Percentiles rank a stretch among this genome's conserved stretches.
Conservation (phyloP, 2,329 filamentous ascomycete species). For the Teratosphaeria nubilosa region DNA sequence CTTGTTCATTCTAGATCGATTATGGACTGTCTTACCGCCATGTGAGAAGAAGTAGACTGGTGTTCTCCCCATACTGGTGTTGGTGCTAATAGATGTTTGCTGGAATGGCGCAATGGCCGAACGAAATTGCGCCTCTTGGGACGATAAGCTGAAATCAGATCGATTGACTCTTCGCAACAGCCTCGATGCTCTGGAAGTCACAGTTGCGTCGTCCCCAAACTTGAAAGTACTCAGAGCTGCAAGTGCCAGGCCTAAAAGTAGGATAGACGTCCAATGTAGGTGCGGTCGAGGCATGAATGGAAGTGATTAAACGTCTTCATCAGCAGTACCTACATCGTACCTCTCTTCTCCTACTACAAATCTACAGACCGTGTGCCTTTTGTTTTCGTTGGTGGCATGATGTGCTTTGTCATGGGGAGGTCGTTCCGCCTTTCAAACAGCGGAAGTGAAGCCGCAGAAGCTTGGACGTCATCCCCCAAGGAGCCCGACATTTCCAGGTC, state of each 20-base stretch:
- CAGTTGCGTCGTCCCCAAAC: background rate
- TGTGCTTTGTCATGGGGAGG: background rate
- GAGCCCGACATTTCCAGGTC: too few species aligned
- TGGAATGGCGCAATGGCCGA: background rate
- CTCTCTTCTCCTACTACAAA: background rate
- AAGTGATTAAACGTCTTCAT: background rate
- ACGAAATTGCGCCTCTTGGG: background rate
- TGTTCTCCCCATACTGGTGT: slow-evolving; percentile 21
- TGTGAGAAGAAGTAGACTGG: slow-evolving; percentile 44
- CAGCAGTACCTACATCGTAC: background rate
- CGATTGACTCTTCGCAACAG: background rate
- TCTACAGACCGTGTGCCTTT: background rate
- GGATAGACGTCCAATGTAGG: slow-evolving; percentile 7
- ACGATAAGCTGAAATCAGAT: background rate
- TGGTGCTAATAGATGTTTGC: background rate
- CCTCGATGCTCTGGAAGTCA: background rate
- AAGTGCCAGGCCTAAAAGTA: slow-evolving; percentile 9
- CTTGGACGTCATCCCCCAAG: background rate
- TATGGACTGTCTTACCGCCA: slow-evolving; percentile 7
- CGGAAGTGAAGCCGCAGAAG: background rate
- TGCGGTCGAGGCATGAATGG: slow-evolving; percentile 5
- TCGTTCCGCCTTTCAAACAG: background rate
- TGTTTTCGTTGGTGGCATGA: background rate
- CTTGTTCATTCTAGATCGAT: background rate
- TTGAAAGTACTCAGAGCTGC: background rate